Percentiles rank a stretch among this genome's conserved stretches.
phyloP scores from a whole-genome alignment of 2,329 filamentous ascomycete species.

The Exophiala oligosperma region DNA sequence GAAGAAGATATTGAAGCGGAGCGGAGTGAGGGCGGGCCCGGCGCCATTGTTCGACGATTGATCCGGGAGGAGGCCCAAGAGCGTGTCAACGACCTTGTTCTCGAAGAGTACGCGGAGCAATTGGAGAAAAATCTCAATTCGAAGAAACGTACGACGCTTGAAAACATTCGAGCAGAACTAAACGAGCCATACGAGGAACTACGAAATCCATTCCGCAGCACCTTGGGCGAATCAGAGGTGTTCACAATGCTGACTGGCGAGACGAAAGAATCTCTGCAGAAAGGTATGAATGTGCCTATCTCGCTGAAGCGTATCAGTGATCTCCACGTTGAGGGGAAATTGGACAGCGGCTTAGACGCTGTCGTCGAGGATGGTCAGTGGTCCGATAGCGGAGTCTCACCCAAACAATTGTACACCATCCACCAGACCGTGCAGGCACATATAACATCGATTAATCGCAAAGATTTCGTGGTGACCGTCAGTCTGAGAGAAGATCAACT shows the following conservation, averaged over 20 bases:
- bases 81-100: conserved; percentile 90
- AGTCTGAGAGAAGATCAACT: conserved; percentile 81
- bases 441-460: conserved; percentile 82
- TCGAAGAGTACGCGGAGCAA: conserved; percentile 97
- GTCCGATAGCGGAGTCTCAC: conserved; percentile 65
- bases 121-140: conserved; percentile 90
- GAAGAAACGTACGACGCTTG: conserved; percentile 89
- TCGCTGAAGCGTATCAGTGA: conserved; percentile 78
- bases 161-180: conserved; percentile 92
- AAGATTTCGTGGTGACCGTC: conserved; percentile 78
- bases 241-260: conserved; percentile 98
- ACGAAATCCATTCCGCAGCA: conserved; percentile 70
- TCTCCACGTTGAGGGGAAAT: conserved; percentile 87
- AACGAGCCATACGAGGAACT: conserved; percentile 93
- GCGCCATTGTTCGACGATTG: conserved; percentile 90
- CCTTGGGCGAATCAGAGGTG: conserved; percentile 70
- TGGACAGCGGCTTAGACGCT: conserved; percentile 93
- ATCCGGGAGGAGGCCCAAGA: conserved; percentile 92
- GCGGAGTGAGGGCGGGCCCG: conserved; percentile 82
- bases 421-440: conserved; percentile 89
- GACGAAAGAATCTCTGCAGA: conserved; percentile 75
- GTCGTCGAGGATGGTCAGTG: conserved; percentile 81
- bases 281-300: conserved; percentile 91
- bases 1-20: conserved; percentile 98
- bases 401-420: conserved; percentile 71